Evolutionary conservation across 257 asterid species (phyloP), one percentile per base, ranked within the genome.

Genomic region (Fraxinus anomala): DNA sequence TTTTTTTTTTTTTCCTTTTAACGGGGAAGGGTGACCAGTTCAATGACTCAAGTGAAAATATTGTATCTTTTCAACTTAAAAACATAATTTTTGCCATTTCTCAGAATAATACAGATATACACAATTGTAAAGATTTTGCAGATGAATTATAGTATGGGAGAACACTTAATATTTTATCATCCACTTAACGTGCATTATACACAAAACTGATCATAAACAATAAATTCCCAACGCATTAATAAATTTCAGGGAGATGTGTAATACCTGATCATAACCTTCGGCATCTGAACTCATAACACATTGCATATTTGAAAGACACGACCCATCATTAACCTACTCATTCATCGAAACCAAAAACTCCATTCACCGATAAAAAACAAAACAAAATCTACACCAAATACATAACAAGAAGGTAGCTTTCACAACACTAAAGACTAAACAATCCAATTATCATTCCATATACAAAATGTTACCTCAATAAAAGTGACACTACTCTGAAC

Each of bases 271-370:
- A 83, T 92, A 93, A 51, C 98, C 98, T 66, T 92, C 94, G 0
- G 97, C 88, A 74, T 93, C 97, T 33, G 96, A 85, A 75, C 84
- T 85, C 89, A 96, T 81, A 42, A 93, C 98, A 49, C 99, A 95
- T 93, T 95, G 99, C 98, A 95, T 89, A 81, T 89, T 95, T 0
- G 98, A 93, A 77, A 93, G 93, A 83, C 99, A 93, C 23, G 99
- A 96, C 36, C 99, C 99, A 86, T 96, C 99, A 75, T 95, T 95
- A 71, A 95, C 92, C 99, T 95, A 82, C 72, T 79, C 80, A 86
- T 63, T 17, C 63, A 65, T 77, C 36, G 78, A 75, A 73, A 36
- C n/a, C 42, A 70, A 12, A 40, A 73, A 71, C 78, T 74, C 77
- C 77, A 84, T 51, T 82, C 70, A 75, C 72, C 72, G 19, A 30